Conservation (phyloP, 2,329 filamentous ascomycete genomes). For the Chrysoporthe puriensis region DNA sequence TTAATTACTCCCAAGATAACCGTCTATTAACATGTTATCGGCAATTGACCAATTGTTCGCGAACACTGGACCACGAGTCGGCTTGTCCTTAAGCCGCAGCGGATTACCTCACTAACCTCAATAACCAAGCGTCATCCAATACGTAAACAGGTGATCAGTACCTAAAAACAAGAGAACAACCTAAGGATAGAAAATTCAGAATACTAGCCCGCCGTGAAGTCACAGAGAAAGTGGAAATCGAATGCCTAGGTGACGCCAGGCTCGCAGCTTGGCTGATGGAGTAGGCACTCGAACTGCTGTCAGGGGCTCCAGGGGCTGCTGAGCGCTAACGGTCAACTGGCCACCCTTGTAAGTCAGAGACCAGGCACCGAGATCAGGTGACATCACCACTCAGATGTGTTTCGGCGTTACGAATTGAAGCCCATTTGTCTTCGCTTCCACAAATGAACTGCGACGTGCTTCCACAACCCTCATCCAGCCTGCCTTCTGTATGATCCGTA, state of each 20-base stretch:
- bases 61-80: no score
- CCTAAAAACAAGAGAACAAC: no score
- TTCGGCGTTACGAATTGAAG: not conserved
- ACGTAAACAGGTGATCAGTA: no score
- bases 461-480: not conserved
- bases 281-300: not conserved
- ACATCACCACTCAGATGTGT: constrained; percentile 26
- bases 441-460: not conserved
- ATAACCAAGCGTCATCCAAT: no score
- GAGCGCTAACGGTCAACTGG: not conserved
- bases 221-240: no score
- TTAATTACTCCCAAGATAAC: no score
- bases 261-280: not conserved
- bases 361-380: constrained; percentile 16
- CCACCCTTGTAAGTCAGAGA: constrained; percentile 12
- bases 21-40: no score
- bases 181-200: not conserved
- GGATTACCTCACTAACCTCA: no score
- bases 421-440: not conserved
- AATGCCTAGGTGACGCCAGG: not conserved
- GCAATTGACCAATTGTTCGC: no score
- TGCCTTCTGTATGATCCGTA: constrained; percentile 16
- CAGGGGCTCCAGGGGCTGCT: not conserved
- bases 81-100: no score
- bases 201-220: no score